These are phyloP conservation scores for Yamadazyma olivae DNA, from an alignment of 805 yeast species.

Conservation along the genomic window DNA sequence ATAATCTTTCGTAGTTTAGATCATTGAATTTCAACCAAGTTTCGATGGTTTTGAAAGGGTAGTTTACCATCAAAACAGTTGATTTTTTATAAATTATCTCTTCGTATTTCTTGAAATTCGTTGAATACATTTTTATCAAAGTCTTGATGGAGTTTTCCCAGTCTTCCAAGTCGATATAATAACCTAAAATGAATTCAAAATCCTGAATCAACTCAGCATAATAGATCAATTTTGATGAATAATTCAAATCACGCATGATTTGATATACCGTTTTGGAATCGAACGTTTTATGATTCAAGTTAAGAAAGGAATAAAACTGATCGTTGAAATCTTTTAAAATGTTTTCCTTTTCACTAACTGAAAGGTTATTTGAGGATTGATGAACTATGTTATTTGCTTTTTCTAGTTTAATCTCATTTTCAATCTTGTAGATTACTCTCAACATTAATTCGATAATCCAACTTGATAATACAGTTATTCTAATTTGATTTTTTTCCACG, in stretches of 20 bases:
- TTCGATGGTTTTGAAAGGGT: slow-evolving; percentile 68
- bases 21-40: slow-evolving; percentile 65
- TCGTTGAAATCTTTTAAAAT: slow-evolving; percentile 9
- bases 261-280: slow-evolving; percentile 72
- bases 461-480: slow-evolving; percentile 49
- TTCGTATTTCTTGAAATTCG: slow-evolving; percentile 11
- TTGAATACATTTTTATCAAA: slow-evolving; percentile 45
- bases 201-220: slow-evolving; percentile 71
- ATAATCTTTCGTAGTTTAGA: slow-evolving; percentile 58
- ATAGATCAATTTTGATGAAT: slow-evolving; percentile 58
- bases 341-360: slow-evolving; percentile 2
- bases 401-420: slow-evolving; percentile 20
- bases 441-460: slow-evolving; percentile 65
- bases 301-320: slow-evolving; percentile 48
- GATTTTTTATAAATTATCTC: slow-evolving; percentile 62
- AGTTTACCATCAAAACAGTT: slow-evolving; percentile 61
- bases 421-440: slow-evolving; percentile 43
- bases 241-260: slow-evolving; percentile 63
- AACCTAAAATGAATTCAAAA: slow-evolving; percentile 61
- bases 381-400: slow-evolving; percentile 1
- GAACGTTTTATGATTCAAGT: slow-evolving; percentile 43
- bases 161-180: slow-evolving; percentile 64
- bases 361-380: not conserved
- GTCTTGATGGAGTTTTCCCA: slow-evolving; percentile 73
- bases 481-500: slow-evolving; percentile 25